These are phyloP conservation scores for Alectoria sarmentosa DNA, from an alignment of 495 filamentous ascomycete genomes.

Conservation along the genomic window DNA sequence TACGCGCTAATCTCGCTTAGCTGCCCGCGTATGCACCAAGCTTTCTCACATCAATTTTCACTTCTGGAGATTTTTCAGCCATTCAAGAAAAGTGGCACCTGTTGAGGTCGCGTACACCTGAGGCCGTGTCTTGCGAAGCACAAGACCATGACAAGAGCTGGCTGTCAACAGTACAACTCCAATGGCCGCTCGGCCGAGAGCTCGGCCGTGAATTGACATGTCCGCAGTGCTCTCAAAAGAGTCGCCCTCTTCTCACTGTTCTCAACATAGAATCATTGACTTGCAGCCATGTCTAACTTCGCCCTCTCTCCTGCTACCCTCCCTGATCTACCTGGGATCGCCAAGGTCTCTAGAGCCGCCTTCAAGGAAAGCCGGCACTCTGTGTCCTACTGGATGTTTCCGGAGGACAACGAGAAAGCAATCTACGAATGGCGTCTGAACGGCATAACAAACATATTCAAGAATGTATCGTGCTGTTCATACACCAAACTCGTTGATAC, in stretches of 20 bases:
- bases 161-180: neutral
- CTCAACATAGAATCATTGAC: neutral
- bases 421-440: slow-evolving; percentile 12
- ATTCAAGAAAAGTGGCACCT: neutral
- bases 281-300: slow-evolving; percentile 1
- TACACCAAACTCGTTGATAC: slow-evolving; percentile 13
- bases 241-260: neutral
- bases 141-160: neutral
- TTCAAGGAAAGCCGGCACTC: slow-evolving; percentile 2
- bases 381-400: slow-evolving; percentile 16
- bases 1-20: neutral
- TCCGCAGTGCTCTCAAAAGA: neutral
- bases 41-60: neutral
- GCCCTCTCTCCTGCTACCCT: slow-evolving; percentile 1
- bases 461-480: slow-evolving; percentile 8
- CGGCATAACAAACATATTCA: neutral
- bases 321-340: slow-evolving; percentile 8
- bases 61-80: too few species aligned
- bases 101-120: neutral
- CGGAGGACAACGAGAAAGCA: slow-evolving; percentile 4
- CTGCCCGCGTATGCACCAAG: too few species aligned
- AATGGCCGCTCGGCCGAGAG: neutral
- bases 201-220: neutral
- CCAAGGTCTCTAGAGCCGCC: slow-evolving; percentile 1
- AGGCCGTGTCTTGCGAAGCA: neutral